These are phyloP conservation scores for Botryotinia calthae DNA, from an alignment of 2,329 filamentous ascomycete species.

Conservation along the genomic window DNA sequence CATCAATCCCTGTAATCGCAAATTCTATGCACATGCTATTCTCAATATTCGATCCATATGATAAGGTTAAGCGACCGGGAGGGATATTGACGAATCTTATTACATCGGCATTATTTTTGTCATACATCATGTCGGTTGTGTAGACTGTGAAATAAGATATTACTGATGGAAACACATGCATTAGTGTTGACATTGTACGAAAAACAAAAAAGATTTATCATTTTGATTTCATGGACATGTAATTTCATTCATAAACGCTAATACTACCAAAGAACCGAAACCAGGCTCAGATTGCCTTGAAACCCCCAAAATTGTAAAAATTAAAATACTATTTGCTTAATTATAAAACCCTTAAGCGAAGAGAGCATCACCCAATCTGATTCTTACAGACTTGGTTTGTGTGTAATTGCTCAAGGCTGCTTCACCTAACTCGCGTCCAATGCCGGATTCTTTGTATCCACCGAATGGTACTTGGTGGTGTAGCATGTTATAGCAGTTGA, in stretches of 20 bases:
- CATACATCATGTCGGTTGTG: not conserved
- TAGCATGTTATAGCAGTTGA: conserved; percentile 61
- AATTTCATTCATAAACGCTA: conserved; percentile 11
- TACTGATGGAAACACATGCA: not conserved
- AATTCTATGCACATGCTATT: not conserved
- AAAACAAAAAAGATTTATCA: not conserved
- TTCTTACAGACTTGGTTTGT: conserved; percentile 64
- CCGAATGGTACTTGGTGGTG: conserved; percentile 67
- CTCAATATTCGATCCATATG: not conserved
- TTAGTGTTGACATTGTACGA: not conserved
- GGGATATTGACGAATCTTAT: not conserved
- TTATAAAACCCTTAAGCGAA: conserved; percentile 34
- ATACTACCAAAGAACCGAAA: conserved; percentile 1
- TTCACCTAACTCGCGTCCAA: conserved; percentile 73
- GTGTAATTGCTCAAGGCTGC: conserved; percentile 66
- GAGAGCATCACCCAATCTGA: conserved; percentile 49
- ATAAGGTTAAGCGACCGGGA: not conserved
- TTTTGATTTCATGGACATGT: not conserved
- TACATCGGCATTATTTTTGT: not conserved
- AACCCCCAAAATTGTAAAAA: conserved; percentile 12
- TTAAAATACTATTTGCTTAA: not conserved
- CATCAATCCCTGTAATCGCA: not conserved
- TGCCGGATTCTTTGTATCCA: conserved; percentile 75
- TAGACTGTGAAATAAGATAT: not conserved
- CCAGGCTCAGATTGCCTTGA: not conserved